These are phyloP conservation scores for Fusarium sp. DNA, from an alignment of 2,329 filamentous ascomycete genomes.

Conservation along the genomic window DNA sequence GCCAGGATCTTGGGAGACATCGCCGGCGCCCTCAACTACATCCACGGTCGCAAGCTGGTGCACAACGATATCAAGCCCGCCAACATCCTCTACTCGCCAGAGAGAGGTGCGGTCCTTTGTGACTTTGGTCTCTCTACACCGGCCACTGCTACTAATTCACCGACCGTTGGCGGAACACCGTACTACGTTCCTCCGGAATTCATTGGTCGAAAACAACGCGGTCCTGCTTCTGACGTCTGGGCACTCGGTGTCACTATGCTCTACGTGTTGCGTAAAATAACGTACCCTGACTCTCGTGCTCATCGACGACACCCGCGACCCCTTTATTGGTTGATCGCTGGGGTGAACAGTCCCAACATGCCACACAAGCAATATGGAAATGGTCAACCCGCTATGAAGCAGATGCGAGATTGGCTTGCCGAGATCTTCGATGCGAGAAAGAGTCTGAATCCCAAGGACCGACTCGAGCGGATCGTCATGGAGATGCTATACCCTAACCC, in stretches of 20 bases:
- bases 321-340: slow-evolving; percentile 67
- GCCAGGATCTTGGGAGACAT: slow-evolving; percentile 64
- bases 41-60: slow-evolving; percentile 62
- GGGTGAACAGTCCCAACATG: slow-evolving; percentile 56
- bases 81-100: slow-evolving; percentile 68
- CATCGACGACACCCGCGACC: slow-evolving; percentile 58
- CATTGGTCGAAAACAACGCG: slow-evolving; percentile 63
- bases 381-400: slow-evolving; percentile 54
- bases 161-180: slow-evolving; percentile 65
- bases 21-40: slow-evolving; percentile 62
- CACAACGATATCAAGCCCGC: slow-evolving; percentile 72
- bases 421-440: slow-evolving; percentile 61
- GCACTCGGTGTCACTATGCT: slow-evolving; percentile 69
- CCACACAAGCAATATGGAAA: slow-evolving; percentile 49
- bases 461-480: slow-evolving; percentile 60
- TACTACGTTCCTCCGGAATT: slow-evolving; percentile 71
- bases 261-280: slow-evolving; percentile 64
- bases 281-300: slow-evolving; percentile 63
- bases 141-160: slow-evolving; percentile 54
- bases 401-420: slow-evolving; percentile 66
- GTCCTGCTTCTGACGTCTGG: slow-evolving; percentile 67
- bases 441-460: slow-evolving; percentile 57
- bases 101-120: slow-evolving; percentile 67
- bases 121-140: slow-evolving; percentile 67
- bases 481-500: slow-evolving; percentile 65